Base-by-base conservation (phyloP, 495 filamentous ascomycete species). In the Penicillium macrosclerotiorum region DNA sequence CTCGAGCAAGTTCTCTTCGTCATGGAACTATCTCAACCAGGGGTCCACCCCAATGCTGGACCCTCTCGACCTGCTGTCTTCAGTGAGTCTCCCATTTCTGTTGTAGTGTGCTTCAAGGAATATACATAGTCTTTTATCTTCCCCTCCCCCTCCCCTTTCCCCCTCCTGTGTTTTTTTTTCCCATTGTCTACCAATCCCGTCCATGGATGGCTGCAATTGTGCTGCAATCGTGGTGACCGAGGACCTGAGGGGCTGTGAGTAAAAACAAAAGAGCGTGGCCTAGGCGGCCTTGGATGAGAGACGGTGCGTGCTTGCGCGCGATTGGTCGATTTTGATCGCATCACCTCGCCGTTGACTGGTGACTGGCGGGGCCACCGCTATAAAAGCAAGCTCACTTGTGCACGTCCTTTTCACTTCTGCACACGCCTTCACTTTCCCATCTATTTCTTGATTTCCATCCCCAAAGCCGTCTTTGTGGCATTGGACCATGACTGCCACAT, bases 1-100 rank as follows among this genome's bases (percentile, higher is more conserved):
- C 57, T 86, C 88, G 44, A 88, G 89, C 59, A 87, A 86, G 69
- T 74, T 94, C 65, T 86, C 89, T 51, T 88, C 85, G 55, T 57
- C 56, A 41, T 76, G 92, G 74, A 85, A 79, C 37, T 82, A 86
- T 46, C 77, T 94, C 64, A 82, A 78, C 34, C 77, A 83, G 68
- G 71, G 79, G 49, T 59, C 76, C 36, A 59, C 73, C 39, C 72
- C 75, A 49, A 63, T 69, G 27, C 69, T 76, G 45, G 83, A 86
- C 47, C 68, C 76, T 16, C 47, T 78, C 46, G 83, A 86, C 66
- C 65, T 76, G 34, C 51, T 77, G 41, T 77, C 75, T 60, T 77
- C 76, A 59, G 79, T 83, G 57, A 71, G 69, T 41, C 35, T 26
- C 38, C 22, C 36, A 23, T 58, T 35, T 32, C 45, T n/a, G 52